Percentiles rank a stretch among this genome's conserved stretches.
phyloP scores from a whole-genome alignment of 495 filamentous ascomycete species.

The Annulohypoxylon stygium region DNA sequence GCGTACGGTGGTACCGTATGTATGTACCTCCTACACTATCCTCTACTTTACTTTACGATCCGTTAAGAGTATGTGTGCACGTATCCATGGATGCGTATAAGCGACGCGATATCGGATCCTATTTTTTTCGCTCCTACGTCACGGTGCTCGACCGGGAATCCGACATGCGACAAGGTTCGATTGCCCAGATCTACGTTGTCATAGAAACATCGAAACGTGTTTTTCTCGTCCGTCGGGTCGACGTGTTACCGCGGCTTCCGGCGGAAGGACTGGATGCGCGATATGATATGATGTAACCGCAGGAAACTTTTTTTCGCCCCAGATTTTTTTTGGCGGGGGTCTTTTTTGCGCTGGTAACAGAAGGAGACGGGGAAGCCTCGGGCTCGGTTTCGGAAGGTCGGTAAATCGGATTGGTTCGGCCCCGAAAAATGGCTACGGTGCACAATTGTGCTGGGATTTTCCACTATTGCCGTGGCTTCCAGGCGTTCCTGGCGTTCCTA shows the following conservation, averaged over 20 bases:
- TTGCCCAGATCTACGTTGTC: background rate
- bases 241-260: conserved; percentile 28
- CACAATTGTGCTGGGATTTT: background rate
- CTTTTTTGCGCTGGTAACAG: background rate
- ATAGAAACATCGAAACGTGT: background rate
- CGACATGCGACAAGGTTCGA: background rate
- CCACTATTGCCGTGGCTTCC: background rate
- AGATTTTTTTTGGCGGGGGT: background rate
- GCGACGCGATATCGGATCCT: conserved; percentile 13
- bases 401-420: conserved; percentile 25
- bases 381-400: conserved; percentile 28
- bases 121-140: background rate
- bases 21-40: background rate
- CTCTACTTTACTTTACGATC: too few species aligned
- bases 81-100: background rate
- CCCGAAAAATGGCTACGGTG: conserved; percentile 24
- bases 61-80: background rate
- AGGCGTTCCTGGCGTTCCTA: background rate
- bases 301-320: background rate
- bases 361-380: conserved; percentile 27
- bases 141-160: background rate
- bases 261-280: conserved; percentile 3
- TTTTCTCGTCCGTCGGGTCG: conserved; percentile 4
- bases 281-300: conserved; percentile 30
- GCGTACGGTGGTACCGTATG: background rate